A percentile compares a stretch with the other conserved stretches of the same genome.
Conservation (phyloP, 2,329 filamentous ascomycete genomes). For the Mariannaea sp. region DNA sequence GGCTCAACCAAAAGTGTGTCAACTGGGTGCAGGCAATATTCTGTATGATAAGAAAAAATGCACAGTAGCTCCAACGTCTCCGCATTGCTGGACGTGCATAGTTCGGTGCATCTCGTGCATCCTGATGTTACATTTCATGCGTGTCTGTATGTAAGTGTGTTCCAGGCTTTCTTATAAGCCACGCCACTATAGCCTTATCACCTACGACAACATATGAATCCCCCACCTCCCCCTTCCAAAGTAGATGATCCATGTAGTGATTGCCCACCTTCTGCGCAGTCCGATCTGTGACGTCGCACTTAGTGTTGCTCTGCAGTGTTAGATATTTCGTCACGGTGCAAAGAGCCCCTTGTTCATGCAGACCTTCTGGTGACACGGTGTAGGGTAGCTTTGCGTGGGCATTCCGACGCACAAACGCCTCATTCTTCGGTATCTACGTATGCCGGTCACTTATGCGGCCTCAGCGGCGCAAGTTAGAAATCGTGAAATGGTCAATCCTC, state of each 20-base stretch:
- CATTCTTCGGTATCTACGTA: not conserved
- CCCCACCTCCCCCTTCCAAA: not conserved
- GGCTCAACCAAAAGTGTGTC: not conserved
- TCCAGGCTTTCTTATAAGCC: not conserved
- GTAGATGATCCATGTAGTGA: not conserved
- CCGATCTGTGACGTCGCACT: not conserved
- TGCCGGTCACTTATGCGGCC: not conserved
- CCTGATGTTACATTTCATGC: conserved; percentile 6
- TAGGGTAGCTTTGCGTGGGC: not conserved
- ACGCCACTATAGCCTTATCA: not conserved
- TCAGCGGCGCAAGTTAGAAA: not conserved
- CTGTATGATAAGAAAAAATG: no score
- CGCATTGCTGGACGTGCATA: conserved; percentile 2
- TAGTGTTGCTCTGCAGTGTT: not conserved
- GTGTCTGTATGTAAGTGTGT: conserved; percentile 2
- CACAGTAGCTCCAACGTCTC: no score
- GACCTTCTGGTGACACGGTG: not conserved
- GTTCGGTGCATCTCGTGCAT: not conserved
- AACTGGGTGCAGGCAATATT: not conserved
- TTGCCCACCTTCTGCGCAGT: not conserved
- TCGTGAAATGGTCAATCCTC: not conserved
- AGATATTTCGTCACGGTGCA: conserved; percentile 1
- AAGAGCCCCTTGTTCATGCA: conserved; percentile 4
- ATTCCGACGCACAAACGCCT: not conserved
- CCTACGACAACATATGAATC: not conserved